Base-by-base conservation (phyloP, 2,329 filamentous ascomycete genomes). In the Kalmusia sp. region DNA sequence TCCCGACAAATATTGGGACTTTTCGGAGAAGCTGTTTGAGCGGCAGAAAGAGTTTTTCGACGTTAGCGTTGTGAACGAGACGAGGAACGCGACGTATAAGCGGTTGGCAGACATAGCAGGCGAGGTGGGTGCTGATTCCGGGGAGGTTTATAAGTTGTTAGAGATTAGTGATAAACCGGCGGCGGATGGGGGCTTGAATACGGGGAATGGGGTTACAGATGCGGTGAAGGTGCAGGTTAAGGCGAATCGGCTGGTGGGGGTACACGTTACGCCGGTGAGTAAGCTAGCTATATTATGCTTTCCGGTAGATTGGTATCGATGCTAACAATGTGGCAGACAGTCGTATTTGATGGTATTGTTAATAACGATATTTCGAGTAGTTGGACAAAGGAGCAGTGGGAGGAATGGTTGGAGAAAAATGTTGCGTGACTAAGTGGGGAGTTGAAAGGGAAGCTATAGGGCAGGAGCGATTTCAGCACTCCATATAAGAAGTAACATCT, bases 191-290 rank as follows among this genome's bases (percentile, higher is more conserved):
- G 78, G 81, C 27, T 73, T 92, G 72, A 98, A 98, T 71, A 73
- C 70, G 7, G 93, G 93, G 0, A 97, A 98, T 72, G 79, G 80
- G 51, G 88, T 96, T 46, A 97, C 93, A 21, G 84, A 89, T 70
- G 92, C 96, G 73, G 75, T 97, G 50, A 97, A 96, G 81, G 76
- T 91, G 43, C 79, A 93, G 66, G 86, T 93, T 57, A 96, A 93
- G 83, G 88, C 88, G 73, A 82, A 91, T 65, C 81, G 93, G 37
- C 76, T 95, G 62, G 84, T 90, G 7, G 90, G 93, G 11, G 86
- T 96, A 37, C 93, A 98, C 78, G 91, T 97, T 34, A 93, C 91
- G 35, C 93, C 93, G 1, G 43, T 46, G 25, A 27, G 43, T 34
- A 11, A 8, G 17, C 14, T 15, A 15, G 3, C 11, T 27, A 14